Evolutionary conservation across 768 basidiomycete species (phyloP), one percentile per base, ranked within the genome.

Genomic region (Trametes meyenii): DNA sequence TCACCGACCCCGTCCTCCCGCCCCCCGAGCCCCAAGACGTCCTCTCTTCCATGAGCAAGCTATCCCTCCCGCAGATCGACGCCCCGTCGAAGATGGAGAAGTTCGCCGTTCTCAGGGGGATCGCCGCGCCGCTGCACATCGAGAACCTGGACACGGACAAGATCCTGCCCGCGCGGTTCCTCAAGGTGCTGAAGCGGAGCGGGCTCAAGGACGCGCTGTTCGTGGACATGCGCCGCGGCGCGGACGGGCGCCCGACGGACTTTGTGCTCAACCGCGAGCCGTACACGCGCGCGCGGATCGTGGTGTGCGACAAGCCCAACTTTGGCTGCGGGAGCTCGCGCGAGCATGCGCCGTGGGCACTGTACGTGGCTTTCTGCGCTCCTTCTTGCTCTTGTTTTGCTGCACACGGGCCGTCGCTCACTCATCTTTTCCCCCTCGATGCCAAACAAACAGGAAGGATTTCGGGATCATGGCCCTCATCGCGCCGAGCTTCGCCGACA

Each of bases 131-230:
- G 23, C 70, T 84, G 68, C 76, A 78, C 65, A 81, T 81, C 39
- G 76, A 80, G 66, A 83, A 84, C 64, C 79, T 86, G 60, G 85
- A 87, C 68, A 87, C 85, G 60, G 85, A 87, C 72, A 81, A 84
- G 76, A 84, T 87, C 70, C 86, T 86, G 63, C 85, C 85, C 16
- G 85, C 85, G 68, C 83, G 83, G 64, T 87, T 86, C 79, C 74
- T 87, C 66, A 86, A 86, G 75, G 86, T 85, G 16, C 77, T 87
- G 61, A 83, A 85, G 74, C 78, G 85, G 52, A 85, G 85, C 19
- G 85, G 85, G 52, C 79, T 87, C 51, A 83, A 84, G 50, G 73
- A 81, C 53, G 84, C 84, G 12, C 77, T 85, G 42, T 87, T 87
- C 75, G 80, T 75, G 69, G 76, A 81, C 23, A 72, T 82, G 43